Percentiles rank a stretch among this genome's conserved stretches.
phyloP scores from a whole-genome alignment of 257 asterid genomes.

The Solanum chilense region DNA sequence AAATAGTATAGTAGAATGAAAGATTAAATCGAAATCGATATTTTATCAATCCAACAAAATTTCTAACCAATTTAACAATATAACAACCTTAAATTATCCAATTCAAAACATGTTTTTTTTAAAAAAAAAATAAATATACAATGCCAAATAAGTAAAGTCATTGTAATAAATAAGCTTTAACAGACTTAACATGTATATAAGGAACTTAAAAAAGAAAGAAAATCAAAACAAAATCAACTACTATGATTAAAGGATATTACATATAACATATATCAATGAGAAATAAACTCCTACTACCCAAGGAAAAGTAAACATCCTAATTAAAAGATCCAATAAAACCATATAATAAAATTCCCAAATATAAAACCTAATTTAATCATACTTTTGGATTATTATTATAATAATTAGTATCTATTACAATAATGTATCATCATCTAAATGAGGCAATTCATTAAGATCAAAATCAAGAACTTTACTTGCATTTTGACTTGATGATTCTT shows the following conservation, averaged over 20 bases:
- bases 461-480: neutral
- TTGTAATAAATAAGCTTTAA: neutral
- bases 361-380: neutral
- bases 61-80: no score
- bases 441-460: conserved; percentile 20
- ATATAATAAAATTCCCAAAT: neutral
- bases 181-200: neutral
- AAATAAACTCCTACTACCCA: neutral
- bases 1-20: no score
- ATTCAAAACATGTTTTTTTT: neutral
- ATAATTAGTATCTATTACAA: neutral
- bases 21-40: no score
- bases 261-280: neutral
- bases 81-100: neutral
- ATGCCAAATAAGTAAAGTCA: no score
- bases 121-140: no score
- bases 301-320: neutral
- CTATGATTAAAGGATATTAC: neutral
- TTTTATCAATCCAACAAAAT: no score
- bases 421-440: neutral
- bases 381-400: neutral
- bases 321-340: neutral
- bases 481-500: neutral
- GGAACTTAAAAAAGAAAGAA: neutral
- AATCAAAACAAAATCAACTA: neutral